phyloP scores from a whole-genome alignment of 2,329 filamentous ascomycete species.

The Thelonectria blattea region DNA sequence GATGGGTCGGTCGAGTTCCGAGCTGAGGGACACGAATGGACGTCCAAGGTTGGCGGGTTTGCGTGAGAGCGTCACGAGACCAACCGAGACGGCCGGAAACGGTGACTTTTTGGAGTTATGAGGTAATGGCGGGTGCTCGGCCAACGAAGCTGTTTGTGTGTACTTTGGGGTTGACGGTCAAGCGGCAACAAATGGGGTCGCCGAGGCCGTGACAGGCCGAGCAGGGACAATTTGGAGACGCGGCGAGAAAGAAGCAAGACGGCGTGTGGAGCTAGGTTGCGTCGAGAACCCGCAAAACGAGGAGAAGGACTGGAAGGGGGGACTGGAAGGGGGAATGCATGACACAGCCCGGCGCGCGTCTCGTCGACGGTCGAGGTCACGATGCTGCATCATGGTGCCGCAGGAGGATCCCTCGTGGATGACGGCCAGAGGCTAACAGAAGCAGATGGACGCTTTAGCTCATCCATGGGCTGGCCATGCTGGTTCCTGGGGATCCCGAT shows the following conservation, averaged over 20 bases:
- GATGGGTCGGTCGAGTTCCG: slow-evolving; percentile 79
- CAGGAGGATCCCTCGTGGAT: slow-evolving; percentile 27
- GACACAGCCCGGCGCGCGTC: slow-evolving; percentile 27
- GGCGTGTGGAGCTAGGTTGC: slow-evolving; percentile 30
- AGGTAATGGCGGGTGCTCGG: slow-evolving; percentile 24
- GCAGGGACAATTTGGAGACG: slow-evolving; percentile 13
- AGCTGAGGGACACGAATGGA: slow-evolving; percentile 61
- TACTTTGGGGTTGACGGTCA: slow-evolving; percentile 18
- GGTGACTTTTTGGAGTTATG: slow-evolving; percentile 16
- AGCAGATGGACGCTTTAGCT: slow-evolving; percentile 10
- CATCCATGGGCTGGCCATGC: neutral
- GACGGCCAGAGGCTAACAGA: slow-evolving; percentile 22
- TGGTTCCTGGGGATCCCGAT: slow-evolving; percentile 41
- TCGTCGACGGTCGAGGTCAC: slow-evolving; percentile 22
- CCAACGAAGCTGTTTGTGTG: slow-evolving; percentile 27
- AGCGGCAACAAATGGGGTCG: slow-evolving; percentile 17
- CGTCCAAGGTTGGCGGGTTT: slow-evolving; percentile 55
- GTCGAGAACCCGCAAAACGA: slow-evolving; percentile 26
- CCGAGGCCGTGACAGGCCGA: slow-evolving; percentile 18
- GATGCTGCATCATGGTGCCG: slow-evolving; percentile 35
- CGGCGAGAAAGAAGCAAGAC: slow-evolving; percentile 15
- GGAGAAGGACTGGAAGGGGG: too few species aligned
- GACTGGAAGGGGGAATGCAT: slow-evolving; percentile 25
- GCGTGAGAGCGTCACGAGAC: slow-evolving; percentile 45
- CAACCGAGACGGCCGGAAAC: slow-evolving; percentile 28